Percentiles rank a stretch among this genome's conserved stretches.
Conservation (phyloP, 2,329 filamentous ascomycete species). For the Albophoma yamanashiensis region DNA sequence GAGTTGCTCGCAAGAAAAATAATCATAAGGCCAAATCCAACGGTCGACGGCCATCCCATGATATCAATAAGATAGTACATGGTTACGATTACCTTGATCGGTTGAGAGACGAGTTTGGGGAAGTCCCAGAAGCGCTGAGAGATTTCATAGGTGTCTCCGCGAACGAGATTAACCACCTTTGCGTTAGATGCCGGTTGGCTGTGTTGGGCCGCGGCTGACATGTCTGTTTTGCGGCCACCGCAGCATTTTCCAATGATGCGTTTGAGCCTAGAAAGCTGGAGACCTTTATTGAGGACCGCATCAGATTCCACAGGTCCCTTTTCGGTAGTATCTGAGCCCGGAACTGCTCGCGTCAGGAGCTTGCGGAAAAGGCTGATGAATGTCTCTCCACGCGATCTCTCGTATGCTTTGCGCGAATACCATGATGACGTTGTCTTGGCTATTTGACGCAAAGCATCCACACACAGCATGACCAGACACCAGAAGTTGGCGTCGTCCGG, state of each 20-base stretch:
- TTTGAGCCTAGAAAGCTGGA: neutral
- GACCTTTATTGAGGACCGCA: neutral
- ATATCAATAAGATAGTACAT: slow-evolving; percentile 54
- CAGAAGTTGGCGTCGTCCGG: slow-evolving; percentile 22
- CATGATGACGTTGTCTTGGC: slow-evolving; percentile 42
- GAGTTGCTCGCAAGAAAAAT: slow-evolving; percentile 61
- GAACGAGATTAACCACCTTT: slow-evolving; percentile 82
- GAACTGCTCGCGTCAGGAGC: slow-evolving; percentile 25
- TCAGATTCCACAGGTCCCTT: slow-evolving; percentile 15
- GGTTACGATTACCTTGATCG: slow-evolving; percentile 65
- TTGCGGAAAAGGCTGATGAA: slow-evolving; percentile 27
- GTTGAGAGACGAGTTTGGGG: slow-evolving; percentile 62
- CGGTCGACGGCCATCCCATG: slow-evolving; percentile 67
- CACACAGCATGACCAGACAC: slow-evolving; percentile 22
- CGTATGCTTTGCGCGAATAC: slow-evolving; percentile 77
- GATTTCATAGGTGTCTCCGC: slow-evolving; percentile 72
- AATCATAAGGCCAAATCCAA: slow-evolving; percentile 61
- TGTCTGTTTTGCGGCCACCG: slow-evolving; percentile 8
- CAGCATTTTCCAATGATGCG: slow-evolving; percentile 10
- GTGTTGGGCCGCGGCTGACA: slow-evolving; percentile 11
- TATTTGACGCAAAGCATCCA: slow-evolving; percentile 22
- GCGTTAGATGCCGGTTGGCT: slow-evolving; percentile 63
- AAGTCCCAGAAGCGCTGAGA: slow-evolving; percentile 86
- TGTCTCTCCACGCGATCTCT: slow-evolving; percentile 67
- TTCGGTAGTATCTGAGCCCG: slow-evolving; percentile 26